Percentiles rank a stretch among this genome's conserved stretches.
These are phyloP conservation scores for Hirschfeldia incana DNA, from an alignment of 345 rosid genomes.

Conservation along the genomic window DNA sequence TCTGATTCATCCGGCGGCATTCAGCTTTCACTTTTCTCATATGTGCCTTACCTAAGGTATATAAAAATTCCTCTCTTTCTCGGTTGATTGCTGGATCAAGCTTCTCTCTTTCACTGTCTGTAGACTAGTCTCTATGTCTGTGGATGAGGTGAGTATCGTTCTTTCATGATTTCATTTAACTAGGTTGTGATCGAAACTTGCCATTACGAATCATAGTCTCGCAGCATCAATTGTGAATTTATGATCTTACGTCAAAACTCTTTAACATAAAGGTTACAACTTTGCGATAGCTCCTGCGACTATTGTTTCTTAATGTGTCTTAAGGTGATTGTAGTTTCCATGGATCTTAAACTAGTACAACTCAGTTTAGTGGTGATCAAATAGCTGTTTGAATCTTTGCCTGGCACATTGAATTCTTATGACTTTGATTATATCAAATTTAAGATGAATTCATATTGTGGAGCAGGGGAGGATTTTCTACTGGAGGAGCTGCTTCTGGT, in stretches of 20 bases:
- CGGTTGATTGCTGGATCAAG: neutral
- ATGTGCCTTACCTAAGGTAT: constrained; percentile 77
- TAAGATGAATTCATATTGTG: neutral
- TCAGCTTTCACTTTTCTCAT: constrained; percentile 65
- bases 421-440: neutral
- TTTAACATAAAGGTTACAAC: neutral
- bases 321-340: neutral
- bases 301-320: neutral
- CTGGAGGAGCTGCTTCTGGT: too few relatives aligned
- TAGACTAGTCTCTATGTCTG: too few relatives aligned
- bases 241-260: too few relatives aligned
- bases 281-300: neutral
- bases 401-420: neutral
- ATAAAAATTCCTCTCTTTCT: neutral
- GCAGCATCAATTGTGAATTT: neutral
- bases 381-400: neutral
- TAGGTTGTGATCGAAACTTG: neutral
- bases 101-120: neutral
- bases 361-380: neutral
- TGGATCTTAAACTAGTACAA: neutral
- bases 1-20: constrained; percentile 66
- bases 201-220: neutral
- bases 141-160: neutral
- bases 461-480: constrained; percentile 30
- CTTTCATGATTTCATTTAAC: neutral